phyloP scores from a whole-genome alignment of 441 rosid species.

The Populus hybrid region DNA sequence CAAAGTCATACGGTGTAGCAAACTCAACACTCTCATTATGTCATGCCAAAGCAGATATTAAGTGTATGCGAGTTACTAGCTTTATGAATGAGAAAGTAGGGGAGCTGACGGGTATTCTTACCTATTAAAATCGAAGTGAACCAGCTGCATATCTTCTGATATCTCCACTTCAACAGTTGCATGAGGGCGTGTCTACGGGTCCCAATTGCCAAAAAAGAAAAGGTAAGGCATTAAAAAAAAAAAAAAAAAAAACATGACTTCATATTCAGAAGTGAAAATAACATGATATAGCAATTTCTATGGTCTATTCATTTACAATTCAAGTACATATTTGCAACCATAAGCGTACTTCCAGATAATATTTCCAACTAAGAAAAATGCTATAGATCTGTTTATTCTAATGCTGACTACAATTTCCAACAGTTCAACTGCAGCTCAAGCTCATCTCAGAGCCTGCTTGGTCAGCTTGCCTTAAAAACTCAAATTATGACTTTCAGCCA shows the following conservation, averaged over 20 bases:
- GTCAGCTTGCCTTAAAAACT: too few relatives aligned
- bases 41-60: background rate
- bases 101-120: slow-evolving; percentile 22
- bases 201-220: slow-evolving; percentile 10
- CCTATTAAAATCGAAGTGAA: slow-evolving; percentile 99
- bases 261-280: background rate
- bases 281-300: background rate
- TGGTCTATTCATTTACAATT: background rate
- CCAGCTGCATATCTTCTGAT: slow-evolving; percentile 99
- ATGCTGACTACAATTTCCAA: too few relatives aligned
- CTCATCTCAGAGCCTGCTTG: too few relatives aligned
- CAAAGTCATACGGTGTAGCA: background rate
- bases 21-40: background rate
- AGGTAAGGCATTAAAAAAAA: slow-evolving; percentile 7
- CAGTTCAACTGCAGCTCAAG: too few relatives aligned
- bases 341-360: background rate
- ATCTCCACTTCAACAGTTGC: slow-evolving; percentile 99
- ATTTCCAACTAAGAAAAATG: too few relatives aligned
- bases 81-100: background rate
- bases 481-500: too few relatives aligned
- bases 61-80: background rate
- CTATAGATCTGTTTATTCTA: too few relatives aligned
- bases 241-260: background rate
- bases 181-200: slow-evolving; percentile 86
- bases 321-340: background rate